A percentile compares a stretch with the other conserved stretches of the same genome.
Evolutionary conservation across 768 basidiomycete genomes (phyloP).

Genomic region (Boletus rex-veris): DNA sequence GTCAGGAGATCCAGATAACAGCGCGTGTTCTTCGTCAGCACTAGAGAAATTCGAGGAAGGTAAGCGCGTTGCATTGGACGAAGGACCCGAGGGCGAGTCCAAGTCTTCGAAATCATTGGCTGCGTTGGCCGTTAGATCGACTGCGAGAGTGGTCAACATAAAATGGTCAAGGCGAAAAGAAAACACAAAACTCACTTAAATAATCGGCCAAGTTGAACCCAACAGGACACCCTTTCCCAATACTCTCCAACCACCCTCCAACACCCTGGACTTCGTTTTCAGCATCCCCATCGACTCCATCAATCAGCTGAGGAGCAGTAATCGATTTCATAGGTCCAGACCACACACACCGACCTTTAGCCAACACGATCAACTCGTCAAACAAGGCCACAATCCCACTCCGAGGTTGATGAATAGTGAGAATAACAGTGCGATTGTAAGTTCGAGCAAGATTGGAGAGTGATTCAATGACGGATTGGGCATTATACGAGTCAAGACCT

Average conservation of each 20-base stretch:
- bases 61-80: constrained; percentile 21
- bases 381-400: constrained; percentile 97
- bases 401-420: constrained; percentile 97
- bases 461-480: constrained; percentile 89
- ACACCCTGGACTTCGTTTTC: constrained; percentile 26
- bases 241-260: constrained; percentile 65
- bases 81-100: constrained; percentile 32
- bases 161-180: not conserved
- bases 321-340: constrained; percentile 28
- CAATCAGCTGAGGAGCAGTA: constrained; percentile 1
- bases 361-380: constrained; percentile 85
- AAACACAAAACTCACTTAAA: constrained; percentile 61
- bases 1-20: constrained; percentile 41
- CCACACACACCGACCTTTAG: constrained; percentile 60
- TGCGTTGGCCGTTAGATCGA: constrained; percentile 70
- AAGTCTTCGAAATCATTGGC: constrained; percentile 34
- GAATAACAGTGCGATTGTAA: constrained; percentile 93
- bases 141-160: constrained; percentile 33
- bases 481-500: constrained; percentile 95
- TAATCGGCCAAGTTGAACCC: constrained; percentile 98
- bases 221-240: constrained; percentile 82
- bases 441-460: constrained; percentile 80
- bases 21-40: constrained; percentile 70
- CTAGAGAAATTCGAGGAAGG: constrained; percentile 42
- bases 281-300: constrained; percentile 3